Base-by-base conservation (phyloP, 768 basidiomycete genomes). In the Mycena galericulata region DNA sequence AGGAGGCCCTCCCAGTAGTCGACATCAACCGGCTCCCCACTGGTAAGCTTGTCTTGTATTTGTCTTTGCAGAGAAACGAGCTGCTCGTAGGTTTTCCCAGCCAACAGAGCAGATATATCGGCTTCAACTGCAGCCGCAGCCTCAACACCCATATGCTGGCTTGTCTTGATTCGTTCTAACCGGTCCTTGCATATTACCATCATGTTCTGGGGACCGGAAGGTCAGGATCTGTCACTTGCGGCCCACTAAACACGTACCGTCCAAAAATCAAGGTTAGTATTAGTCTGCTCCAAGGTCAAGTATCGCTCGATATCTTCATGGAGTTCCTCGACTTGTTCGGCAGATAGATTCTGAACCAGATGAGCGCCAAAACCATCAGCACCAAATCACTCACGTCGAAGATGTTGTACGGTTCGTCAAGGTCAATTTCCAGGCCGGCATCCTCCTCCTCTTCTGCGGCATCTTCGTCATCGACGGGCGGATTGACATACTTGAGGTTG, bases 401-500 rank as follows among this genome's bases (percentile, higher is more conserved):
- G 72, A 99, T 99, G 73, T 93, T 94, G 82, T 99, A 99, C 1
- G 98, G 98, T 76, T 99, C 98, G 72, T 99, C 98, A 49, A 99
- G 86, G 77, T 99, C 98, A 74, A 99, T 98, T 79, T 99, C 98
- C 56, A 99, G 86, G 29, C 95, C 96, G 49, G 92, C 89, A 65
- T 95, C 95, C 26, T 96, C 95, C 26, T 96, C 96, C 66, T 90
- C 86, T 36, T 86, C 87, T 15, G 74, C 78, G 40, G 84, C 81
- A 54, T 88, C 89, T 3, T 93, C 90, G n/a, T 90, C 87, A 34
- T 91, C 87, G 18, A 81, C 83, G 29, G 87, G 84, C 24, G 89
- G 90, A 75, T 92, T 90, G 32, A 95, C 93, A 80, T 98, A 99
- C 69, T 95, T 92, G 67, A 99, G 86, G 78, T 99, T 99, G 75